phyloP scores from a whole-genome alignment of 139 green algal genomes.

The Auxenochlorella protothecoides region DNA sequence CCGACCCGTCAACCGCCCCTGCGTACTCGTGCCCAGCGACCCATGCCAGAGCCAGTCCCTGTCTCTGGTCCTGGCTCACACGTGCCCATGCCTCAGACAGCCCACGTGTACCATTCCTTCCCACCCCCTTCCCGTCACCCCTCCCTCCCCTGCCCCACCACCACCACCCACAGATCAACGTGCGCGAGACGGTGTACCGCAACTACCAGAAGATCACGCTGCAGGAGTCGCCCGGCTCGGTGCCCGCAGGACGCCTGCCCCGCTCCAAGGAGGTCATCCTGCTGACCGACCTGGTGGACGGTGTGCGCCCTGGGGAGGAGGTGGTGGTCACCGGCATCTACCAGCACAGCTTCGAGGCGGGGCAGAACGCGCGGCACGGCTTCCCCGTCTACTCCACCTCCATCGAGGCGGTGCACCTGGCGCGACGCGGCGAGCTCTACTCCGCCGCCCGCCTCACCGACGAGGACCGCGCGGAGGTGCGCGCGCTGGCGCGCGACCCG shows the following conservation, averaged over 20 bases:
- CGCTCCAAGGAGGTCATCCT: conserved; percentile 95
- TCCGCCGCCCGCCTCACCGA: conserved; percentile 68
- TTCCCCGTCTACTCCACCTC: conserved; percentile 91
- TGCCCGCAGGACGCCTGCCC: conserved; percentile 87
- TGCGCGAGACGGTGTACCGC: conserved; percentile 85
- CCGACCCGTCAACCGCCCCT: no score
- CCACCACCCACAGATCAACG: conserved; percentile 50
- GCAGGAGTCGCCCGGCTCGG: conserved; percentile 88
- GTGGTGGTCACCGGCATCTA: conserved; percentile 91
- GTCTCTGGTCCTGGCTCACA: no score
- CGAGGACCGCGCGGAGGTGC: conserved; percentile 80
- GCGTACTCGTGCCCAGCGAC: no score
- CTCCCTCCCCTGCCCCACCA: background rate
- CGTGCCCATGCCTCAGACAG: no score
- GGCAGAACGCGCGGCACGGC: conserved; percentile 78
- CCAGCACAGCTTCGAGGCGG: conserved; percentile 77
- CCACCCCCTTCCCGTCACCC: background rate
- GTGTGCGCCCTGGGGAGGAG: conserved; percentile 84
- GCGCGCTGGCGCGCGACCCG: conserved; percentile 60
- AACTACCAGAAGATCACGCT: conserved; percentile 99
- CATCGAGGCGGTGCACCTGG: conserved; percentile 90
- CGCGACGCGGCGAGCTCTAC: conserved; percentile 51
- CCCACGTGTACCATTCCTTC: background rate
- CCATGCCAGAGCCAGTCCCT: no score
- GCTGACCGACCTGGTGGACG: conserved; percentile 94